These are phyloP conservation scores for Phaffomyces antillensis DNA, from an alignment of 805 yeast genomes.

Conservation along the genomic window DNA sequence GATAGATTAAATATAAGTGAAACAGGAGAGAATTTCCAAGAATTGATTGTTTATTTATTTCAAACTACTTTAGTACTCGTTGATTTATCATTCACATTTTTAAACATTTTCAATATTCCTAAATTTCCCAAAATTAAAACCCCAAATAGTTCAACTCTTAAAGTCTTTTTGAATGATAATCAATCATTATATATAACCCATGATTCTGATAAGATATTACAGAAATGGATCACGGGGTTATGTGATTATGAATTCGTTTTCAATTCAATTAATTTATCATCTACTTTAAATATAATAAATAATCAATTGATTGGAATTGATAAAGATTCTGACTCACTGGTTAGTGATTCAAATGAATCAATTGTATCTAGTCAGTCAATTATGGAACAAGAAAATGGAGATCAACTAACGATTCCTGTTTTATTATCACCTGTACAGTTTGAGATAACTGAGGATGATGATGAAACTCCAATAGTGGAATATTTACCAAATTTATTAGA, in stretches of 20 bases:
- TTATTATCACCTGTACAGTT: conserved; percentile 14
- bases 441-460: conserved; percentile 8
- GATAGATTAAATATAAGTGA: conserved; percentile 27
- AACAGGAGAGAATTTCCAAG: conserved; percentile 20
- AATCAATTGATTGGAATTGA: not conserved
- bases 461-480: conserved; percentile 7
- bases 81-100: conserved; percentile 4
- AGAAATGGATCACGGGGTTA: conserved; percentile 36
- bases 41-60: conserved; percentile 29
- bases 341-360: not conserved
- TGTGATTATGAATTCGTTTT: conserved; percentile 27
- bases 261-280: conserved; percentile 24
- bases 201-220: conserved; percentile 25
- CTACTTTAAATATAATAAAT: conserved; percentile 21
- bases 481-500: not conserved
- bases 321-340: too few relatives aligned
- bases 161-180: conserved; percentile 13
- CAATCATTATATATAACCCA: conserved; percentile 20
- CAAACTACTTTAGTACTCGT: conserved; percentile 18
- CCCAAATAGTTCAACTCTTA: conserved; percentile 17
- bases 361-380: not conserved
- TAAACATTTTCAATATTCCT: conserved; percentile 2
- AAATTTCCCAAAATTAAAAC: conserved; percentile 12
- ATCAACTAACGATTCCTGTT: conserved; percentile 16
- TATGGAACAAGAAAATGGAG: not conserved